A percentile compares a stretch with the other conserved stretches of the same genome.
These are phyloP conservation scores for Scheffersomyces coipomensis DNA, from an alignment of 805 yeast genomes.

Conservation along the genomic window DNA sequence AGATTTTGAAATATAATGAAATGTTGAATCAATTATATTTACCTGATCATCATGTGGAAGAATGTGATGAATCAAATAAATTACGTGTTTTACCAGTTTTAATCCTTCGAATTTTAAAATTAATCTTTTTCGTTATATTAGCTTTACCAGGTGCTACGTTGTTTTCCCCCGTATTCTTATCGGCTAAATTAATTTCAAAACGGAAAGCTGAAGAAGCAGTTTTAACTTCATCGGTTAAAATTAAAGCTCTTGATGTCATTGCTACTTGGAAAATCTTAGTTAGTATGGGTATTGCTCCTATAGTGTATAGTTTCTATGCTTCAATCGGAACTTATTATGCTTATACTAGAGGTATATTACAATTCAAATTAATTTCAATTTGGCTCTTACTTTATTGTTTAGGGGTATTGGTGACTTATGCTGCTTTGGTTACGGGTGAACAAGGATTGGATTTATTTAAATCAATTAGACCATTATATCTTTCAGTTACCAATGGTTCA, in stretches of 20 bases:
- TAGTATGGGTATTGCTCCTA: constrained; percentile 85
- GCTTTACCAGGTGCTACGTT: constrained; percentile 87
- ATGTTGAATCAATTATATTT: constrained; percentile 47
- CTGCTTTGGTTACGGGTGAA: constrained; percentile 92
- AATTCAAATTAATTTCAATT: constrained; percentile 34
- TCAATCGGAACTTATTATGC: constrained; percentile 47
- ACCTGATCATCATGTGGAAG: constrained; percentile 61
- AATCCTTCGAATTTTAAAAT: constrained; percentile 53
- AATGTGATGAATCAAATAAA: constrained; percentile 51
- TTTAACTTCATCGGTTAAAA: constrained; percentile 84
- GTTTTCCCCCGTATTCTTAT: constrained; percentile 84
- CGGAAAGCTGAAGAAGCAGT: constrained; percentile 76
- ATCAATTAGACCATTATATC: constrained; percentile 76
- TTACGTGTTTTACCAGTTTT: constrained; percentile 52
- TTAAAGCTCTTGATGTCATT: constrained; percentile 88
- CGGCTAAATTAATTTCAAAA: constrained; percentile 71
- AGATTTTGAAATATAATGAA: constrained; percentile 70
- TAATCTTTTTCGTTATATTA: constrained; percentile 55
- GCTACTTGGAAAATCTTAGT: constrained; percentile 97
- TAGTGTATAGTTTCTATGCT: constrained; percentile 80
- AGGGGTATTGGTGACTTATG: constrained; percentile 74
- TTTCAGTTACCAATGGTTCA: constrained; percentile 58
- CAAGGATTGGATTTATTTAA: constrained; percentile 87
- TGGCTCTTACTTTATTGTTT: constrained; percentile 52
- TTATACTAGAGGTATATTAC: constrained; percentile 17